These are phyloP conservation scores for Tympanopsis confertula DNA, from an alignment of 2,329 filamentous ascomycete species.

Conservation along the genomic window DNA sequence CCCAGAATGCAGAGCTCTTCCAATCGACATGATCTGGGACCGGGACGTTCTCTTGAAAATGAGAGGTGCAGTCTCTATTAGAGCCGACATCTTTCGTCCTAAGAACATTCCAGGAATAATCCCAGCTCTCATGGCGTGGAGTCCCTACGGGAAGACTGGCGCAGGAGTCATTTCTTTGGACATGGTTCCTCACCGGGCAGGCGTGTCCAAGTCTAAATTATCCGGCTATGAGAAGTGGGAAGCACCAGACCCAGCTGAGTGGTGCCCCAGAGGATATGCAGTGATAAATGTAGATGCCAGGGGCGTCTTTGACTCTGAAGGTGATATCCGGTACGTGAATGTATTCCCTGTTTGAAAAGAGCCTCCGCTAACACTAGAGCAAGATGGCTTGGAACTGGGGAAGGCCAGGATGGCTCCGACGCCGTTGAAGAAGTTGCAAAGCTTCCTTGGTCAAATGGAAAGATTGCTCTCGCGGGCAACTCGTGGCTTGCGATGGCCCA, in stretches of 20 bases:
- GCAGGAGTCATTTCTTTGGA: neutral
- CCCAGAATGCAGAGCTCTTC: neutral
- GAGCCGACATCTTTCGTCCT: neutral
- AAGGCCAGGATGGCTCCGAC: slow-evolving; percentile 13
- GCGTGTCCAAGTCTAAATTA: slow-evolving; percentile 4
- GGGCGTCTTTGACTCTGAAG: slow-evolving; percentile 13
- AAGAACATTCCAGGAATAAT: neutral
- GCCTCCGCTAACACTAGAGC: too few relatives aligned
- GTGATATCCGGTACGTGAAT: slow-evolving; percentile 11
- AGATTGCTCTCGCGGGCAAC: slow-evolving; percentile 5
- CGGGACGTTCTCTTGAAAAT: neutral
- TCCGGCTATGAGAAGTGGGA: slow-evolving; percentile 15
- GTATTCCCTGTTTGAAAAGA: neutral
- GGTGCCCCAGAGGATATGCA: slow-evolving; percentile 14
- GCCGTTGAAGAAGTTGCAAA: slow-evolving; percentile 14
- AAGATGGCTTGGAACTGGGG: too few relatives aligned
- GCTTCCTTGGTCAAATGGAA: slow-evolving; percentile 7
- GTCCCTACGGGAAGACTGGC: neutral
- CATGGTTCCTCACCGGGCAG: neutral
- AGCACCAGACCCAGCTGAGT: slow-evolving; percentile 15
- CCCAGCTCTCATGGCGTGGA: neutral
- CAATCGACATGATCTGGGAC: neutral
- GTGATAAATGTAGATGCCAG: slow-evolving; percentile 15
- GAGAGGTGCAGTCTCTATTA: neutral
- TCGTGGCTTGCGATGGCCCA: slow-evolving; percentile 5